phyloP scores from a whole-genome alignment of 129 eudicot species.

The Oenanthe sinensis region DNA sequence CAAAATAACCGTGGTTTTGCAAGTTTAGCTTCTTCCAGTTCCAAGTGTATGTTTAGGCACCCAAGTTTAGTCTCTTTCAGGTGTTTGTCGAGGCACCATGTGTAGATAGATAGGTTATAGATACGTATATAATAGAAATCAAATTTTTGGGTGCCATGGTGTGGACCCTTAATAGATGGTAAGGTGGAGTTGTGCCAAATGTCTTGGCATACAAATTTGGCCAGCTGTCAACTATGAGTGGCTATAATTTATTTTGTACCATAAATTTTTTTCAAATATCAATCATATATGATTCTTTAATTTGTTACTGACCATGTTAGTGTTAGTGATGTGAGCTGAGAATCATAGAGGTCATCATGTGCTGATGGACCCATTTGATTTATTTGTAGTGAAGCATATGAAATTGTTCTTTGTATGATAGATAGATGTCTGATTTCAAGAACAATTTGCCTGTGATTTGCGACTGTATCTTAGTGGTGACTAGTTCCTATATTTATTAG shows the following conservation, averaged over 20 bases:
- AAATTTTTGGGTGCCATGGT: conserved; percentile 1
- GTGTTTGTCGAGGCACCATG: neutral
- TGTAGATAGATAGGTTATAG: conserved; percentile 7
- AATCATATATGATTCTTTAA: conserved; percentile 15
- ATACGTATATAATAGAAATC: conserved; percentile 5
- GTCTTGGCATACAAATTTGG: neutral
- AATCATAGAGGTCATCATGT: conserved; percentile 2
- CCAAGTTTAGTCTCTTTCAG: neutral
- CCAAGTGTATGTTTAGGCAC: neutral
- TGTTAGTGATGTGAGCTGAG: neutral
- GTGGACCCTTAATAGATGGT: conserved; percentile 3
- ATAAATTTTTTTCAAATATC: neutral
- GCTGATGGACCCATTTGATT: conserved; percentile 5
- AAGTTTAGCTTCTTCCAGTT: neutral
- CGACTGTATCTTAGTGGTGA: neutral
- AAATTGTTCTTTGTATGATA: neutral
- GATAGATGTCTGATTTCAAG: neutral
- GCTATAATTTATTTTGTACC: conserved; percentile 4
- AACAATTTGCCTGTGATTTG: neutral
- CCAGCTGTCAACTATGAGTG: neutral
- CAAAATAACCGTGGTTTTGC: neutral
- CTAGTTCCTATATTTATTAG: neutral
- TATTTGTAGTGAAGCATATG: neutral
- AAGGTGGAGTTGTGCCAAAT: conserved; percentile 1
- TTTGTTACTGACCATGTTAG: neutral